phyloP scores from a whole-genome alignment of 768 basidiomycete genomes.

The Lentinula raphanica region DNA sequence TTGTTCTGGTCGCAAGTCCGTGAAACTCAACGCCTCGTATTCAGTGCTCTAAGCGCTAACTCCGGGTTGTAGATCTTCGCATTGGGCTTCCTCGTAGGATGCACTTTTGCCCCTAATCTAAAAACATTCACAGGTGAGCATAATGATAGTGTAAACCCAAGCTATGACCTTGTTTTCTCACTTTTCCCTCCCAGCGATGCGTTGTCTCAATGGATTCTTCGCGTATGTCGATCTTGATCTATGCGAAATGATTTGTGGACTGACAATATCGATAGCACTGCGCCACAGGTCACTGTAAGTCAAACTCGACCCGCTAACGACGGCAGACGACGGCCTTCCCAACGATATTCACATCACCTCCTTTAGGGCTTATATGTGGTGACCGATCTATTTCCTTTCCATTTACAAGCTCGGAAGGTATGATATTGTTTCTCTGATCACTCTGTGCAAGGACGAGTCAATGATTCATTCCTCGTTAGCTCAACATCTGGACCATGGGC shows the following conservation, averaged over 20 bases:
- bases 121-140: conserved; percentile 49
- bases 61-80: conserved; percentile 39
- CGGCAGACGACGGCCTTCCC: too few relatives aligned
- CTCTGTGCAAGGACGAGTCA: neutral
- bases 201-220: conserved; percentile 57
- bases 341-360: neutral
- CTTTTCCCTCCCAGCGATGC: conserved; percentile 32
- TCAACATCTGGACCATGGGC: conserved; percentile 71
- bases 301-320: neutral
- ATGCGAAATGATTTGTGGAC: neutral
- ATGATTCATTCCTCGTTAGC: too few relatives aligned
- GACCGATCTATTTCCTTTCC: conserved; percentile 65
- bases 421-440: neutral
- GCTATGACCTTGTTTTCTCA: neutral
- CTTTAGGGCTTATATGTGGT: conserved; percentile 53
- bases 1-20: conserved; percentile 68
- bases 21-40: neutral
- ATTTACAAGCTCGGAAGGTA: conserved; percentile 62
- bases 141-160: neutral
- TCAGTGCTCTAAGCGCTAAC: neutral
- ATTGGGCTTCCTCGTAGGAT: conserved; percentile 53
- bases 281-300: conserved; percentile 57
- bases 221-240: conserved; percentile 28
- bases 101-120: conserved; percentile 53
- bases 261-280: conserved; percentile 31